Conservation (phyloP, 1,284 basidiomycete genomes). For the Rhodotorula sp. region DNA sequence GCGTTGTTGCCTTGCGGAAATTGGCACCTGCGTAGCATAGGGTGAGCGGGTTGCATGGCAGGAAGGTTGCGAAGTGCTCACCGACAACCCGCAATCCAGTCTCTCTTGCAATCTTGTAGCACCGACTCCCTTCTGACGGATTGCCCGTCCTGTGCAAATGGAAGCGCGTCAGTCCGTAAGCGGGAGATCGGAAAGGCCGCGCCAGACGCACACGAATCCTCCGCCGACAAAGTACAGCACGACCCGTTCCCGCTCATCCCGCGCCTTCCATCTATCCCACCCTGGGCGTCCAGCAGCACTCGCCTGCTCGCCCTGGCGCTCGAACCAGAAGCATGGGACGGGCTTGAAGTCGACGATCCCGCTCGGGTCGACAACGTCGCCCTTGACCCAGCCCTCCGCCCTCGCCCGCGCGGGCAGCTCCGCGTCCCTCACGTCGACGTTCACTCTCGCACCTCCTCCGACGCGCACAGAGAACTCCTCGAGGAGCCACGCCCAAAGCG, state of each 20-base stretch:
- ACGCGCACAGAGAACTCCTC: constrained; percentile 21
- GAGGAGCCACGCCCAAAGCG: constrained; percentile 13
- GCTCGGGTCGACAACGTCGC: constrained; percentile 29
- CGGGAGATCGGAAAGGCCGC: no score
- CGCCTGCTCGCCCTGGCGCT: constrained; percentile 1
- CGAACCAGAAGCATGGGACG: constrained; percentile 44
- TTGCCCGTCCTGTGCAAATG: constrained; percentile 20
- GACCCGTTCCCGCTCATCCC: constrained; percentile 16
- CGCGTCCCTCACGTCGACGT: neutral
- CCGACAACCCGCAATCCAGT: constrained; percentile 32
- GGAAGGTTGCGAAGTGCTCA: neutral
- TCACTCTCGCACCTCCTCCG: constrained; percentile 10
- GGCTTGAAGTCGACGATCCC: constrained; percentile 14
- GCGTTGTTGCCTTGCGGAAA: constrained; percentile 38
- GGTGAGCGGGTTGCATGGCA: neutral
- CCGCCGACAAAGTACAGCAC: constrained; percentile 44
- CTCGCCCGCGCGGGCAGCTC: neutral
- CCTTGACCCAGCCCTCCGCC: constrained; percentile 27
- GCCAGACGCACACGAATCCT: constrained; percentile 30
- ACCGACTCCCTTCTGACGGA: constrained; percentile 38
- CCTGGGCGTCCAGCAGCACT: neutral
- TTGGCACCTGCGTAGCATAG: constrained; percentile 32
- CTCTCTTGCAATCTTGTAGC: constrained; percentile 38
- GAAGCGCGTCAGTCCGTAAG: neutral
- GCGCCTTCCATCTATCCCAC: neutral